Evolutionary conservation across 2,329 filamentous ascomycete genomes (phyloP).

Genomic region (Talaromyces sp.): DNA sequence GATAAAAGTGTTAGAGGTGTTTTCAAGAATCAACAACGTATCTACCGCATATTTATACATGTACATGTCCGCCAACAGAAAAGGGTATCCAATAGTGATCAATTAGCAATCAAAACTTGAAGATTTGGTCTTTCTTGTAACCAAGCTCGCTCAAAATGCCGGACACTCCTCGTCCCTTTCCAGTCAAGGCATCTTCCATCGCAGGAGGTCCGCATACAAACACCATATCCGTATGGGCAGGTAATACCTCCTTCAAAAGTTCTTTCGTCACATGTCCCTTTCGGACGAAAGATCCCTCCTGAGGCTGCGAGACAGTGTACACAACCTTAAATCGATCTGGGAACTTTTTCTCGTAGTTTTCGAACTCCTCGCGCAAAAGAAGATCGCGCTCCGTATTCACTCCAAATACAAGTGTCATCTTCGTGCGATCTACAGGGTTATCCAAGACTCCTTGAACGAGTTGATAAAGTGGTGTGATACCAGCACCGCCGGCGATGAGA

Average conservation of each 20-base stretch:
- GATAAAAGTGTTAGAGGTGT: no score
- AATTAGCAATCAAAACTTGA: conserved; percentile 49
- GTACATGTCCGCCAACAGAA: neutral
- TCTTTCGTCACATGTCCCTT: conserved; percentile 59
- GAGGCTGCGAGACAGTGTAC: conserved; percentile 53
- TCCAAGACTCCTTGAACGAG: conserved; percentile 59
- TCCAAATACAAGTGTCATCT: conserved; percentile 62
- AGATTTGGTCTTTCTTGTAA: conserved; percentile 55
- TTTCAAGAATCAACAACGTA: neutral
- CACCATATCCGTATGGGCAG: conserved; percentile 40
- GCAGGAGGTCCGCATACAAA: conserved; percentile 66
- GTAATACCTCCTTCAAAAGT: conserved; percentile 51
- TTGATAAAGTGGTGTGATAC: conserved; percentile 68
- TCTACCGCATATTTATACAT: neutral
- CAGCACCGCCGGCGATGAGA: conserved; percentile 66
- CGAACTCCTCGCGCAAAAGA: conserved; percentile 55
- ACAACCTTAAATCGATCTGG: conserved; percentile 56
- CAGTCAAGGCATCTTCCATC: conserved; percentile 54
- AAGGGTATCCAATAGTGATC: neutral
- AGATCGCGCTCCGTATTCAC: conserved; percentile 63
- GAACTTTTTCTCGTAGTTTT: conserved; percentile 47
- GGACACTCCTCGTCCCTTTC: conserved; percentile 25
- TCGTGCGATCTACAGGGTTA: conserved; percentile 60
- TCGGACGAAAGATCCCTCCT: conserved; percentile 39
- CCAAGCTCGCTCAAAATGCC: conserved; percentile 58